A percentile compares a stretch with the other conserved stretches of the same genome.
Evolutionary conservation across 2,329 filamentous ascomycete species (phyloP).

Genomic region (Talaromyces sp.): DNA sequence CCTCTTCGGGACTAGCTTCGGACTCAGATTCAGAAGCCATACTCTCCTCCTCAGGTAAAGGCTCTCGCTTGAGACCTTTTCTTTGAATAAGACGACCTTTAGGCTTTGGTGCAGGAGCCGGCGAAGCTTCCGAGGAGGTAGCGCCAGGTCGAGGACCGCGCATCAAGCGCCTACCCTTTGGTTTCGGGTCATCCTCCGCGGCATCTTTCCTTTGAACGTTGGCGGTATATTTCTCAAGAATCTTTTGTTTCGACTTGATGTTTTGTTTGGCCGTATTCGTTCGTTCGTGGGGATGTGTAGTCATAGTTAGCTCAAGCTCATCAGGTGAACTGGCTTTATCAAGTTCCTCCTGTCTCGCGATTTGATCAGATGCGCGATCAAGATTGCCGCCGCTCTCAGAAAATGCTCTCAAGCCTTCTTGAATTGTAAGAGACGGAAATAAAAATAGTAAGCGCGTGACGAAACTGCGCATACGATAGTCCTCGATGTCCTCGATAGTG

Average conservation of each 20-base stretch:
- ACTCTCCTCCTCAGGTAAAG: conserved; percentile 37
- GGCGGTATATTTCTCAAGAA: conserved; percentile 55
- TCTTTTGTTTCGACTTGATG: conserved; percentile 37
- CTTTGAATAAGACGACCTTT: conserved; percentile 51
- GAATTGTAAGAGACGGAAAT: conserved; percentile 48
- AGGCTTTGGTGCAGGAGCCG: conserved; percentile 32
- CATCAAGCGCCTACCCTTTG: conserved; percentile 34
- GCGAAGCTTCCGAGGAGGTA: conserved; percentile 22
- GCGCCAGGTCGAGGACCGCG: conserved; percentile 37
- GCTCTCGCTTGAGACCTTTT: conserved; percentile 38
- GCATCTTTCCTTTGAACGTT: conserved; percentile 16
- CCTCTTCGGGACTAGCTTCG: conserved; percentile 39
- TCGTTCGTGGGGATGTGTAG: not conserved
- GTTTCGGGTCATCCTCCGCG: conserved; percentile 26
- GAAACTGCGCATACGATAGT: conserved; percentile 51
- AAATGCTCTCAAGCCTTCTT: conserved; percentile 53
- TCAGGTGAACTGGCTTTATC: conserved; percentile 15
- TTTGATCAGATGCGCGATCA: conserved; percentile 53
- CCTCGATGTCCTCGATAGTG: conserved; percentile 51
- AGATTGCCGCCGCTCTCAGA: conserved; percentile 52
- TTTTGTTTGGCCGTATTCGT: conserved; percentile 15
- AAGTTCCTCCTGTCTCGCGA: conserved; percentile 44
- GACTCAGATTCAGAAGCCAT: conserved; percentile 51
- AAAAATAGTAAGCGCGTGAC: conserved; percentile 54
- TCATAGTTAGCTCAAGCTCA: conserved; percentile 10